Conservation (phyloP, 2,329 filamentous ascomycete species). For the Fusarium poae region DNA sequence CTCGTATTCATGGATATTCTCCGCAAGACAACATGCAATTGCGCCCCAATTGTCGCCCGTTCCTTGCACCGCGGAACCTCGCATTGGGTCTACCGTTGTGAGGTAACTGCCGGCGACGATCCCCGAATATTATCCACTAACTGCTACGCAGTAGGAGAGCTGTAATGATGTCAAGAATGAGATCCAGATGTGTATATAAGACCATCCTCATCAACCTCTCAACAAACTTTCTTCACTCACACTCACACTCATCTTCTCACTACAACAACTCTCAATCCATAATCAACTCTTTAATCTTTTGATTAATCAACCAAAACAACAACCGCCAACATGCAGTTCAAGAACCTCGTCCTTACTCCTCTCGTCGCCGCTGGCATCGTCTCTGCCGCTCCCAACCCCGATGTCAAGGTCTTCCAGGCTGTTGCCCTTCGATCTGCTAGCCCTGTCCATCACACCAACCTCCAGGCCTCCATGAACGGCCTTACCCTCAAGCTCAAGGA, state of each 20-base stretch:
- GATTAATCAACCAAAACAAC: constrained; percentile 1
- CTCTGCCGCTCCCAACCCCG: constrained; percentile 46
- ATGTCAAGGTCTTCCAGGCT: constrained; percentile 57
- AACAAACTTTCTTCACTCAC: constrained; percentile 5
- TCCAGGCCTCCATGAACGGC: constrained; percentile 60
- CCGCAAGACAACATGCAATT: constrained; percentile 6
- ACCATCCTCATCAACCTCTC: neutral
- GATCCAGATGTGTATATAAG: constrained; percentile 34
- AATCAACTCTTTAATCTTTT: constrained; percentile 2
- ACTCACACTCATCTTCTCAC: constrained; percentile 16
- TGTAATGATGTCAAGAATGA: constrained; percentile 15
- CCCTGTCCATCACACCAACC: constrained; percentile 59
- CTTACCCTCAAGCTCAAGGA: constrained; percentile 59
- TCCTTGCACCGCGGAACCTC: neutral
- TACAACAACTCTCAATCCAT: neutral
- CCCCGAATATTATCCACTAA: neutral
- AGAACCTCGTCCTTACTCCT: constrained; percentile 44
- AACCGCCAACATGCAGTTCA: constrained; percentile 49
- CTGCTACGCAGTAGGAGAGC: neutral
- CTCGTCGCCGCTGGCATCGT: constrained; percentile 48
- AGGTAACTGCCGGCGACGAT: constrained; percentile 8
- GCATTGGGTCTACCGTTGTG: constrained; percentile 1
- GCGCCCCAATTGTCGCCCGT: neutral
- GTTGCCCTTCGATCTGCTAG: constrained; percentile 64
- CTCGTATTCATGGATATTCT: constrained; percentile 7